A percentile compares a stretch with the other conserved stretches of the same genome.
phyloP scores from a whole-genome alignment of 495 filamentous ascomycete genomes.

The Tetracladium setigerum region DNA sequence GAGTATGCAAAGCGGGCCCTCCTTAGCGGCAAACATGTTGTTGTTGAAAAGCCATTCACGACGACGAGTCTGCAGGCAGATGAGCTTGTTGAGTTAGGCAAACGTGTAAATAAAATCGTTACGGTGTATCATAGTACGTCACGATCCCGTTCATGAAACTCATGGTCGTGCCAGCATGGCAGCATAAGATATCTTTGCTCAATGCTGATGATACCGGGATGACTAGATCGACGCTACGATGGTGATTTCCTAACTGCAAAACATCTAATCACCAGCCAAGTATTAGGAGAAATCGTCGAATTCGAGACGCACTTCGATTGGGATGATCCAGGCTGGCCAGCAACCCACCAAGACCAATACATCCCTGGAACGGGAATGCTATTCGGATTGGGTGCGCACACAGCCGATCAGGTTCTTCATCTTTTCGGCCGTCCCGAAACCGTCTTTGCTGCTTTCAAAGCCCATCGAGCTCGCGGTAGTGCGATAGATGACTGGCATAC shows the following conservation, averaged over 20 bases:
- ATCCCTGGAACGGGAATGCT: constrained; percentile 54
- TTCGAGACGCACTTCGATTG: constrained; percentile 64
- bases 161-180: no score
- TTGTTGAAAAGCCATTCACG: constrained; percentile 74
- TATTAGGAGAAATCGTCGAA: constrained; percentile 56
- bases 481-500: constrained; percentile 29
- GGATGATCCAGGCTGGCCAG: constrained; percentile 34
- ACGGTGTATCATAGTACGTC: constrained; percentile 57
- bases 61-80: constrained; percentile 56
- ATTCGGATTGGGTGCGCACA: constrained; percentile 65
- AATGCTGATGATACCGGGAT: no score
- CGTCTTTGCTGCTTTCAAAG: constrained; percentile 57
- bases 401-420: constrained; percentile 60
- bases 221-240: constrained; percentile 56
- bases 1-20: constrained; percentile 53
- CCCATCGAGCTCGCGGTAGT: constrained; percentile 39
- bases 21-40: constrained; percentile 59
- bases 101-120: constrained; percentile 48
- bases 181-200: no score
- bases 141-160: no score
- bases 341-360: constrained; percentile 46
- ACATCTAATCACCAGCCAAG: constrained; percentile 38
- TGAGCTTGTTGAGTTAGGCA: constrained; percentile 52
- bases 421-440: constrained; percentile 57
- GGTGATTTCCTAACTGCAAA: constrained; percentile 64